Conservation (phyloP, 306 rosid genomes). For the Glycine latifolia region DNA sequence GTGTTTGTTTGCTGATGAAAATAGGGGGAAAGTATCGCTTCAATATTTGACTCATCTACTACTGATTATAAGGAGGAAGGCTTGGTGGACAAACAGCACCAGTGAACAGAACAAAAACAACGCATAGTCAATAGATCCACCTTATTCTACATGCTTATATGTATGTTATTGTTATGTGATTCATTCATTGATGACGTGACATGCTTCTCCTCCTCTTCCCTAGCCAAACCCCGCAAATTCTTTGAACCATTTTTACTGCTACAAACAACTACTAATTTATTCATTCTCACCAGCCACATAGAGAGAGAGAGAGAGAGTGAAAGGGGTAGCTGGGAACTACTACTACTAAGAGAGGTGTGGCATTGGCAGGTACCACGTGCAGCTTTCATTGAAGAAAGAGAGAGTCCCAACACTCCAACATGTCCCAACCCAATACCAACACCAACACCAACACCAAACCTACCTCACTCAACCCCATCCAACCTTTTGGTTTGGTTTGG, state of each 20-base stretch:
- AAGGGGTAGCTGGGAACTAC: slow-evolving; percentile 64
- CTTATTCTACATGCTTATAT: too few species aligned
- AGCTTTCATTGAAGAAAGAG: slow-evolving; percentile 51
- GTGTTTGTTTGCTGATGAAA: too few species aligned
- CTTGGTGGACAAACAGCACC: slow-evolving; percentile 59
- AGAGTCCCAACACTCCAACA: slow-evolving; percentile 7
- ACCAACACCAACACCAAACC: slow-evolving; percentile 64
- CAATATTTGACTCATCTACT: slow-evolving; percentile 44
- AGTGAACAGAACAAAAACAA: slow-evolving; percentile 24
- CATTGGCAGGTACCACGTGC: slow-evolving; percentile 80
- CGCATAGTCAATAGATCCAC: slow-evolving; percentile 40
- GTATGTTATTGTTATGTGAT: too few species aligned
- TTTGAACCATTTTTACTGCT: not conserved
- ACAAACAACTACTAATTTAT: not conserved
- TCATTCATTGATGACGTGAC: not conserved
- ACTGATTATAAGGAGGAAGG: slow-evolving; percentile 38
- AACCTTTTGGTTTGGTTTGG: not conserved
- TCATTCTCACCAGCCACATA: not conserved
- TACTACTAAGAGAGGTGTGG: slow-evolving; percentile 44
- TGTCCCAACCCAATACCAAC: slow-evolving; percentile 46
- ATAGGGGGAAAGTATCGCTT: not conserved
- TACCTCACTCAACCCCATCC: slow-evolving; percentile 42
- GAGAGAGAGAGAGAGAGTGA: slow-evolving; percentile 1
- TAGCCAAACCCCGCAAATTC: not conserved
- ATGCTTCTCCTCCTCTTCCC: not conserved